Conservation (phyloP, 768 basidiomycete species). For the Piloderma croceum region DNA sequence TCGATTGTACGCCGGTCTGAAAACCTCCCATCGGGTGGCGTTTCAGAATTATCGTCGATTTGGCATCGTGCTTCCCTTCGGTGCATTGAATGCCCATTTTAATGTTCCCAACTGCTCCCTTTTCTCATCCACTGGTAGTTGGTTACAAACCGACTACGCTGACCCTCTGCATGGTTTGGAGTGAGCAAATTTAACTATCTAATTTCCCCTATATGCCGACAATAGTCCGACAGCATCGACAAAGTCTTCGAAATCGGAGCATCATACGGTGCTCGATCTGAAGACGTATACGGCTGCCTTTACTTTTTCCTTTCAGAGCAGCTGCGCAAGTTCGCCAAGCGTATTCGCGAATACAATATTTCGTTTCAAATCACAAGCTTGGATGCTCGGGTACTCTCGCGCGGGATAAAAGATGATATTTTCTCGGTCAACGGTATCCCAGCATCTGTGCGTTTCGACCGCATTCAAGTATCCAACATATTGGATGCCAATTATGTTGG, state of each 20-base stretch:
- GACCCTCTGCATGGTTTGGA: constrained; percentile 49
- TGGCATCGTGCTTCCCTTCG: constrained; percentile 47
- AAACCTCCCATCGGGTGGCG: constrained; percentile 41
- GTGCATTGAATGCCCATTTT: constrained; percentile 35
- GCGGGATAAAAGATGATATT: constrained; percentile 23
- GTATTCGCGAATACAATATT: constrained; percentile 29
- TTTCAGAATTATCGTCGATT: constrained; percentile 33
- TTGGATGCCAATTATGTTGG: constrained; percentile 39
- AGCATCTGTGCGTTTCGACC: constrained; percentile 31
- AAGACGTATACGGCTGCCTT: constrained; percentile 47
- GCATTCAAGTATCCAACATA: constrained; percentile 46
- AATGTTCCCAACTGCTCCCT: constrained; percentile 39
- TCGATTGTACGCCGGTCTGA: constrained; percentile 33
- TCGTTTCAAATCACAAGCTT: constrained; percentile 28
- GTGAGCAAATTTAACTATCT: constrained; percentile 22
- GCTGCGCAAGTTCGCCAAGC: constrained; percentile 31
- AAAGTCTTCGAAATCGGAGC: constrained; percentile 34
- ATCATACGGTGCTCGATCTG: constrained; percentile 32
- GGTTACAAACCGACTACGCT: constrained; percentile 35
- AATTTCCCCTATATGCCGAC: constrained; percentile 3
- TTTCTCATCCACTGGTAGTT: constrained; percentile 40
- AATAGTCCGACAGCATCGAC: constrained; percentile 27
- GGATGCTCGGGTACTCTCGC: constrained; percentile 38
- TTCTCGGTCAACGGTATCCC: constrained; percentile 18
- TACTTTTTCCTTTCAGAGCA: constrained; percentile 41